These are phyloP conservation scores for Lojkania enalia DNA, from an alignment of 2,329 filamentous ascomycete genomes.

Conservation along the genomic window DNA sequence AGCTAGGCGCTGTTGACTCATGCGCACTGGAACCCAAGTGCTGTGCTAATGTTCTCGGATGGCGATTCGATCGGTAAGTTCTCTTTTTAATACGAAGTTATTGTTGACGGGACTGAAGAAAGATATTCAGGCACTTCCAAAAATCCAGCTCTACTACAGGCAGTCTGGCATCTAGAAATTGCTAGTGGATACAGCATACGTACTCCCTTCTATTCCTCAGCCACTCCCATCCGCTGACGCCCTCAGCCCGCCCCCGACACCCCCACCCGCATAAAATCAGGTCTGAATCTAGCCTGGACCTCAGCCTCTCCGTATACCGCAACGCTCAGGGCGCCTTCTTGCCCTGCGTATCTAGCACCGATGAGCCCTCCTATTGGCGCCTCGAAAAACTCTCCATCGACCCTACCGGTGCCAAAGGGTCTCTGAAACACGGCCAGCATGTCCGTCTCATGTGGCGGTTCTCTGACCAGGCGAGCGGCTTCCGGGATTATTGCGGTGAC, in stretches of 20 bases:
- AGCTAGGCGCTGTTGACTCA: too few relatives aligned
- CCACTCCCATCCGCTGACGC: too few relatives aligned
- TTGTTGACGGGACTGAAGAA: too few relatives aligned
- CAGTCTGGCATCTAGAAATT: neutral
- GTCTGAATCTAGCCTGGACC: neutral
- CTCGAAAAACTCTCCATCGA: neutral
- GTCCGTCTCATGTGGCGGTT: neutral
- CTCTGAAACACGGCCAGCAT: neutral
- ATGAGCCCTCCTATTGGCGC: neutral
- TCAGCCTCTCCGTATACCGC: neutral
- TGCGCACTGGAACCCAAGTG: too few relatives aligned
- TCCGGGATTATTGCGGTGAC: neutral
- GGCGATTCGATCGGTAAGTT: too few relatives aligned
- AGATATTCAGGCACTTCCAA: neutral
- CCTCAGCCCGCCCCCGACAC: neutral
- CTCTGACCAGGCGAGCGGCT: neutral
- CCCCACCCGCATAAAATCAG: neutral
- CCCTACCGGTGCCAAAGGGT: neutral
- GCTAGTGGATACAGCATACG: neutral
- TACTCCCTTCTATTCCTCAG: neutral
- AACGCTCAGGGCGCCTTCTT: neutral
- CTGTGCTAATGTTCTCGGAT: neutral
- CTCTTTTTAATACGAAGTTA: too few relatives aligned
- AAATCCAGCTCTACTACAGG: neutral
- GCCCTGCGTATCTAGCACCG: neutral